Percentiles rank a stretch among this genome's conserved stretches.
These are phyloP conservation scores for Magnaporthales sp. DNA, from an alignment of 2,329 filamentous ascomycete species.

Conservation along the genomic window DNA sequence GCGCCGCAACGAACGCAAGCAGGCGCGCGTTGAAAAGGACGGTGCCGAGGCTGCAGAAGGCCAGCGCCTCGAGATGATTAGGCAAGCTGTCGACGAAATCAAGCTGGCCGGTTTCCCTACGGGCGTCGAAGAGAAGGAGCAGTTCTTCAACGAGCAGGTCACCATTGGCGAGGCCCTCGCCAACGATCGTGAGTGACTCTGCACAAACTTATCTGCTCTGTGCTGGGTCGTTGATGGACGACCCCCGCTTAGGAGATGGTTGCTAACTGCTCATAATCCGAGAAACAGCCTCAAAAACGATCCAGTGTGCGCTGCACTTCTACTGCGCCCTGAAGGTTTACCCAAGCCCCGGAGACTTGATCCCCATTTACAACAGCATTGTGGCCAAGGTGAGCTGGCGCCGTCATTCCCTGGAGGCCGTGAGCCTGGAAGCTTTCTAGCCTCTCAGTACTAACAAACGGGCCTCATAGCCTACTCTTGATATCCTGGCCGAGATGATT, in stretches of 20 bases:
- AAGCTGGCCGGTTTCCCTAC: constrained; percentile 87
- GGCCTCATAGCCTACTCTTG: constrained; percentile 67
- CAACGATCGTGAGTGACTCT: constrained; percentile 59
- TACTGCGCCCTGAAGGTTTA: constrained; percentile 99
- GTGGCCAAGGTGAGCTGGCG: constrained; percentile 68
- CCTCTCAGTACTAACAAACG: neutral
- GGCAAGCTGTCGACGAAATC: constrained; percentile 66
- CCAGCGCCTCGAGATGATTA: constrained; percentile 66
- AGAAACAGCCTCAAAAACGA: constrained; percentile 49
- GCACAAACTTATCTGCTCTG: neutral
- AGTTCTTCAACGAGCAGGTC: constrained; percentile 95
- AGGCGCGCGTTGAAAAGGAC: constrained; percentile 64
- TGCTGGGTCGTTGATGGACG: neutral
- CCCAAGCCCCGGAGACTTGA: constrained; percentile 84
- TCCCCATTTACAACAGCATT: constrained; percentile 97
- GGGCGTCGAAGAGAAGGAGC: constrained; percentile 87
- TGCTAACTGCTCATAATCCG: neutral
- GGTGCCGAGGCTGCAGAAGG: constrained; percentile 56
- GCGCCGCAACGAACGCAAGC: constrained; percentile 67
- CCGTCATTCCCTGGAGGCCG: neutral
- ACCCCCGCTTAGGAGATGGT: no score
- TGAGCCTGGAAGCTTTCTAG: neutral
- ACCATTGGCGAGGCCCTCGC: constrained; percentile 78
- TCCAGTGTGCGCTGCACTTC: constrained; percentile 89
- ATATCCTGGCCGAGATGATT: constrained; percentile 97